Base-by-base conservation (phyloP, 805 yeast species). In the Suhomyces canberraensis region DNA sequence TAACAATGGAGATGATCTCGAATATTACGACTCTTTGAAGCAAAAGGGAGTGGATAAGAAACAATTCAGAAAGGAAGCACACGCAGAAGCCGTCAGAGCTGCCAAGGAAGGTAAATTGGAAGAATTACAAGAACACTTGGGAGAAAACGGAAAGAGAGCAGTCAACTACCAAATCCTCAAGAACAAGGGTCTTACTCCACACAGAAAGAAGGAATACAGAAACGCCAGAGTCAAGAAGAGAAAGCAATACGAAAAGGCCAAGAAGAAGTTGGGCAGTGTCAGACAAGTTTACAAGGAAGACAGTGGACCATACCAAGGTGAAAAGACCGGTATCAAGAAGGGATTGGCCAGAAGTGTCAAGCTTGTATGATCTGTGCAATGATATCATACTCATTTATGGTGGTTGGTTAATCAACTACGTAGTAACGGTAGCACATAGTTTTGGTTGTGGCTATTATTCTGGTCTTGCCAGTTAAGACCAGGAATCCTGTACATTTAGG, bases 181-280 rank as follows among this genome's bases (percentile, higher is more conserved):
- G 76, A 93, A 93, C 70, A 90, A 87, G 70, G 98, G 98, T 56
- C 79, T 93, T 45, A 90, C 97, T 1, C 91, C 95, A 14, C 84
- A 82, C 61, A 77, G 96, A 60, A 84, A 86, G 72, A 93, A 93
- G 75, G 96, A 87, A 47, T 80, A 85, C 71, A 79, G 97, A 66
- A 93, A 93, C 61, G 78, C 98, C 29, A 83, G 98, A 68, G 98
- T 93, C 53, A 93, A 93, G 76, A 93, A 91, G 95, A 84, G 98
- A 75, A 86, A 81, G 80, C 87, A 87, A 78, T 93, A 85, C 70
- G 98, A 88, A 46, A 75, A 78, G 60, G 98, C 98, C 19, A 81
- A 88, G 70, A 91, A 88, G 87, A 88, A 88, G 62, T 82, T 93
- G 63, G 81, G 81, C 56, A 84, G 95, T 36, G 84, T 86, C 46